Evolutionary conservation across 1,284 basidiomycete species (phyloP), one percentile per base, ranked within the genome.

Genomic region (Trametes polyzona): DNA sequence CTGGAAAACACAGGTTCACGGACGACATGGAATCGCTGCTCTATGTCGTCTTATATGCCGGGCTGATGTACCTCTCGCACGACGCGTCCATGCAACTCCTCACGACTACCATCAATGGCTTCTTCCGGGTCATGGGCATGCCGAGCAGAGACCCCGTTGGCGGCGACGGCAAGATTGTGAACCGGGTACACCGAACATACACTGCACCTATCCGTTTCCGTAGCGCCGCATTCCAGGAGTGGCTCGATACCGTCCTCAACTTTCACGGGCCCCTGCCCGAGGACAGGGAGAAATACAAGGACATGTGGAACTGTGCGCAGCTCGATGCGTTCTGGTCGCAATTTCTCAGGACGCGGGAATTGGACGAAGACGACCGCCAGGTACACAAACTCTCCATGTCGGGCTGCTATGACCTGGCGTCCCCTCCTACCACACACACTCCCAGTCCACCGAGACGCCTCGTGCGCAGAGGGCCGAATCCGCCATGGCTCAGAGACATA

Each of bases 21-120:
- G 55, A 61, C 44, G 59, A 61, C 16, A 52, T 61, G 53, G 56
- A 58, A 23, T 51, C 59, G 1, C 21, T 61, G 4, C 24, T 61
- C 41, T 58, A 61, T 21, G 56, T 58, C 19, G 50, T 61, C 17
- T 19, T 58, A 3, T 56, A 61, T 36, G 48, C 49, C 29, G 47
- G 29, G 2, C 27, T 61, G 17, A 33, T 43, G 2, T 61, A 57
- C 49, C 47, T 51, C 1, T 52, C 59, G 1, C 55, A 61, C 41
- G 26, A 55, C 26, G 19, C 49, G 4, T n/a, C 40, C 4, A 12
- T 29, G 17, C 24, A n/a, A 2, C 19, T 35, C 33, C 49, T 59
- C 6, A 39, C 47, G 6, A 24, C 9, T 10, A 9, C 39, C 8
- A 8, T 27, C 24, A 26, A 10, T 17, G 21, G 2, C 5, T 29